Conservation (phyloP, 2,329 filamentous ascomycete species). For the Colletotrichum tofieldiae region DNA sequence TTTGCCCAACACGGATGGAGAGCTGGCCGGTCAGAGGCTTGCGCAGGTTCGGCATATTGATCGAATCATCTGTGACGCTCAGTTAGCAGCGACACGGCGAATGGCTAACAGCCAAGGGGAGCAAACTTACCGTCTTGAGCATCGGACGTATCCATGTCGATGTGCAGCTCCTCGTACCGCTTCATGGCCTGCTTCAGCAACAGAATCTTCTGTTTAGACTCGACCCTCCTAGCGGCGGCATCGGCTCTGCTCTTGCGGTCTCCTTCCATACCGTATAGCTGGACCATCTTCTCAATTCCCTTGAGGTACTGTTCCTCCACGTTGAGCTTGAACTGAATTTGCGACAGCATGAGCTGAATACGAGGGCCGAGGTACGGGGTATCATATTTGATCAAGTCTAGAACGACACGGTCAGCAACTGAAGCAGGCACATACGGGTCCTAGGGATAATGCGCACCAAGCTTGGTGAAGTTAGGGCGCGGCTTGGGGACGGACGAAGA, state of each 20-base stretch:
- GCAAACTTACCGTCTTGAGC: conserved; percentile 80
- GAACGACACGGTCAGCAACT: conserved; percentile 22
- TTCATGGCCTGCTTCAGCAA: conserved; percentile 95
- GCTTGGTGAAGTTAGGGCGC: conserved; percentile 93
- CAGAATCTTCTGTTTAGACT: conserved; percentile 98
- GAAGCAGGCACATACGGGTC: background rate
- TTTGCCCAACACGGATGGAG: conserved; percentile 86
- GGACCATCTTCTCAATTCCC: conserved; percentile 99
- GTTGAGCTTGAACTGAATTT: conserved; percentile 98
- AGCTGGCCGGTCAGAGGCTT: conserved; percentile 96
- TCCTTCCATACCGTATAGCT: conserved; percentile 96
- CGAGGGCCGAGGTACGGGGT: conserved; percentile 95
- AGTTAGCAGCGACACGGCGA: conserved; percentile 47
- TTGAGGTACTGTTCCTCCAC: conserved; percentile 99
- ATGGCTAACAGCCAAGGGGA: conserved; percentile 5
- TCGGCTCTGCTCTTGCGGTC: conserved; percentile 96
- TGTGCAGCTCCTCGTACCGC: conserved; percentile 96
- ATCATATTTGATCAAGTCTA: conserved; percentile 99
- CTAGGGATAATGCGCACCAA: conserved; percentile 74
- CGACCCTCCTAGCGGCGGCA: conserved; percentile 88
- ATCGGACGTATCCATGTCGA: conserved; percentile 88
- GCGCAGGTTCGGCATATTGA: conserved; percentile 94
- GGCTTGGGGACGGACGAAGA: conserved; percentile 78
- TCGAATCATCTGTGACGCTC: conserved; percentile 83
- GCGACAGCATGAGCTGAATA: conserved; percentile 98